Percentiles rank a stretch among this genome's conserved stretches.
phyloP scores from a whole-genome alignment of 495 filamentous ascomycete genomes.

The Sordaria brevicollis region DNA sequence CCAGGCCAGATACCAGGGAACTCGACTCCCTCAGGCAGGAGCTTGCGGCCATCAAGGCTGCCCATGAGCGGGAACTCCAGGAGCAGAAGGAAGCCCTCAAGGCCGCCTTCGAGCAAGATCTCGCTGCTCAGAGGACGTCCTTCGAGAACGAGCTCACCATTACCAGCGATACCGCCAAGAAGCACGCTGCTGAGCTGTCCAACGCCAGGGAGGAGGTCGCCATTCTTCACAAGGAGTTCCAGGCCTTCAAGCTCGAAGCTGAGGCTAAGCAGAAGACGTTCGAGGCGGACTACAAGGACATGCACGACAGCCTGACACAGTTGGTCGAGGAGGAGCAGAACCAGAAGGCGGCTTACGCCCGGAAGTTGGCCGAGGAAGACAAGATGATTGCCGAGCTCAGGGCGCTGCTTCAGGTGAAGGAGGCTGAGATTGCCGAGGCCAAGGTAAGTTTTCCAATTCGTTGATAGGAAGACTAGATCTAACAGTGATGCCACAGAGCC shows the following conservation, averaged over 20 bases:
- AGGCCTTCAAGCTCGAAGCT: constrained; percentile 21
- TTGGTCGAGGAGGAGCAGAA: constrained; percentile 40
- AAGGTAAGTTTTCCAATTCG: constrained; percentile 25
- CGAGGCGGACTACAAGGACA: constrained; percentile 43
- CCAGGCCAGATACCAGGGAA: constrained; percentile 41
- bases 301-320: constrained; percentile 43
- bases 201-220: constrained; percentile 26
- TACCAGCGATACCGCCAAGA: not conserved
- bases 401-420: constrained; percentile 39
- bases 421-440: constrained; percentile 44
- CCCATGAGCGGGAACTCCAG: constrained; percentile 11
- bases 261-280: constrained; percentile 33
- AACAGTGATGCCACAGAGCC: constrained; percentile 19
- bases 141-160: not conserved
- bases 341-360: constrained; percentile 24
- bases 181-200: constrained; percentile 26
- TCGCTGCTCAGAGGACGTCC: constrained; percentile 11
- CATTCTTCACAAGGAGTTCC: constrained; percentile 24
- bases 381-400: constrained; percentile 33
- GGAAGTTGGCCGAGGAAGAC: constrained; percentile 24
- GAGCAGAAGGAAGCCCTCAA: constrained; percentile 29
- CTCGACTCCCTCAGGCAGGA: constrained; percentile 30
- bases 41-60: constrained; percentile 16
- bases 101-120: constrained; percentile 22
- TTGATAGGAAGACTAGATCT: not conserved